Conservation (phyloP, 768 basidiomycete genomes). For the Auricularia heimuer region DNA sequence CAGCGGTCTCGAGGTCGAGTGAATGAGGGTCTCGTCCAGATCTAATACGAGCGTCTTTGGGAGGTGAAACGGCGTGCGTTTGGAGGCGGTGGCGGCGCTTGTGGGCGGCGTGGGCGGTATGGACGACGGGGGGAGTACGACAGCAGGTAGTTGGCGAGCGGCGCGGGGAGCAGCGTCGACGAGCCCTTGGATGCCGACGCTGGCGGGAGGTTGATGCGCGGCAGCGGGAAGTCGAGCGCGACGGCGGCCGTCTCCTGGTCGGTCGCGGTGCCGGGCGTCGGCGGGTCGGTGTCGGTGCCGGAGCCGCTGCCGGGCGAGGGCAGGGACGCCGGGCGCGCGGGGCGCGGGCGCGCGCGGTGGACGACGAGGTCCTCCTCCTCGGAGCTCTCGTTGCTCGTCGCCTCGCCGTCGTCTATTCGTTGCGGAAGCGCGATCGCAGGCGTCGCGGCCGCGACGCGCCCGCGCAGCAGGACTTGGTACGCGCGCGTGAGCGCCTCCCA, state of each 20-base stretch:
- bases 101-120: conserved; percentile 17
- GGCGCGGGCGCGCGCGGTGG: neutral
- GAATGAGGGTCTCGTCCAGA: conserved; percentile 96
- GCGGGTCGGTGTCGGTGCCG: conserved; percentile 11
- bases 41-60: conserved; percentile 96
- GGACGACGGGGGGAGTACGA: conserved; percentile 9
- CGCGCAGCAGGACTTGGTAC: conserved; percentile 22
- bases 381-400: conserved; percentile 1
- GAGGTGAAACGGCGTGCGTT: conserved; percentile 60
- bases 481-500: conserved; percentile 61
- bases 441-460: neutral
- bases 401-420: conserved; percentile 1
- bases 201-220: conserved; percentile 3
- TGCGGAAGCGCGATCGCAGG: neutral
- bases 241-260: conserved; percentile 1
- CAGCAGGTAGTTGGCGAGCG: conserved; percentile 9
- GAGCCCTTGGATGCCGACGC: neutral
- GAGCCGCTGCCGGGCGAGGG: neutral
- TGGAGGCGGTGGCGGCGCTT: conserved; percentile 40
- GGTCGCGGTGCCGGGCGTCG: conserved; percentile 20
- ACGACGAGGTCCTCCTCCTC: neutral
- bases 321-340: neutral
- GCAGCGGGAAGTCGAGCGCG: neutral
- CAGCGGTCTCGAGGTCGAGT: conserved; percentile 83
- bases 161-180: neutral